These are phyloP conservation scores for Helicostylum pulchrum DNA, from an alignment of 192 early-diverging fungal species.

Conservation along the genomic window DNA sequence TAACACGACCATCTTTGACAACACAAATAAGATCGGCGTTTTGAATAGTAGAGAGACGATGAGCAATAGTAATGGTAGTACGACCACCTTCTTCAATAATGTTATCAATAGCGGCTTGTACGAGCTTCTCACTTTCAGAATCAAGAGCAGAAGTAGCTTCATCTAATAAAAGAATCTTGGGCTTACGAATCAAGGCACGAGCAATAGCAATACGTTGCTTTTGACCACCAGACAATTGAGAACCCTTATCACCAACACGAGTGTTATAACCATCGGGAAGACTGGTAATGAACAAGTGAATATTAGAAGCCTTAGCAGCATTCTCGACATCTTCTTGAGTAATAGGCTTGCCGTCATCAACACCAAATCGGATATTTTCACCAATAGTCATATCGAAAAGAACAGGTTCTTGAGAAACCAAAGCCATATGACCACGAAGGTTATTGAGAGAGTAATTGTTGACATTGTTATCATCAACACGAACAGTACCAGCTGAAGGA, in stretches of 20 bases:
- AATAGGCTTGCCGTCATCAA: constrained; percentile 32
- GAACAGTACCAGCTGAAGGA: constrained; percentile 52
- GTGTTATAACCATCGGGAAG: constrained; percentile 66
- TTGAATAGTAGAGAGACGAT: constrained; percentile 70
- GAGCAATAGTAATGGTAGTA: constrained; percentile 74
- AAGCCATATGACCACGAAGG: constrained; percentile 67
- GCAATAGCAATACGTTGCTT: constrained; percentile 88
- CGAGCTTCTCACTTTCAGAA: constrained; percentile 65
- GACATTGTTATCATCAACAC: constrained; percentile 59
- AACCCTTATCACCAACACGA: constrained; percentile 64
- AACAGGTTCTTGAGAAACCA: constrained; percentile 90
- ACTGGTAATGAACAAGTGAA: constrained; percentile 55
- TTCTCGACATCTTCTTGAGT: constrained; percentile 51
- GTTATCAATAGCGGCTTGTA: constrained; percentile 68
- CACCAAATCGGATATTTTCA: constrained; percentile 82
- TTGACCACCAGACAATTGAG: constrained; percentile 63
- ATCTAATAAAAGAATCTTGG: constrained; percentile 81
- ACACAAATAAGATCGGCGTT: constrained; percentile 85
- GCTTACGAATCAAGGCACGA: constrained; percentile 82
- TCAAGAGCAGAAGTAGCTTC: constrained; percentile 79
- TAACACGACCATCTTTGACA: constrained; percentile 62
- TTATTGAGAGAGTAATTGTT: constrained; percentile 56
- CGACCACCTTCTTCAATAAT: constrained; percentile 56
- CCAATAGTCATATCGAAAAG: constrained; percentile 81
- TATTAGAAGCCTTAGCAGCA: constrained; percentile 57